Evolutionary conservation across 1,284 basidiomycete genomes (phyloP).

Genomic region (Trametes pubescens): DNA sequence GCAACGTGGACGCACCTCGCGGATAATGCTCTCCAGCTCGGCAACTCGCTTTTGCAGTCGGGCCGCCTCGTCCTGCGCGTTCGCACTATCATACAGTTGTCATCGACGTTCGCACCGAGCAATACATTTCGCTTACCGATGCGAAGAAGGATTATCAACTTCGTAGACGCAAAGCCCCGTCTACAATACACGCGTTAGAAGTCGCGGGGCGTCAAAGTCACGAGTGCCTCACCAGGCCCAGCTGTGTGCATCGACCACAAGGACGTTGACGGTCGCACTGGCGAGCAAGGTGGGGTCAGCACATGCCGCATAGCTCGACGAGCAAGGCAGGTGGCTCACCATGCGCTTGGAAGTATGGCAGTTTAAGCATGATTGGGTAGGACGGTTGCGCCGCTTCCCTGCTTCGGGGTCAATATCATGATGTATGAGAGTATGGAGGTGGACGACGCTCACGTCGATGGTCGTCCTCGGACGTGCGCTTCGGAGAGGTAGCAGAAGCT

Average conservation of each 20-base stretch:
- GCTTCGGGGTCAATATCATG: constrained; percentile 12
- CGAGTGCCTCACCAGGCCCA: constrained; percentile 61
- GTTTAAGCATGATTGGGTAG: constrained; percentile 71
- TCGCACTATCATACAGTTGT: constrained; percentile 35
- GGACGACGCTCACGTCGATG: constrained; percentile 39
- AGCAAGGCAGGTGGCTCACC: constrained; percentile 52
- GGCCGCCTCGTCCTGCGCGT: constrained; percentile 63
- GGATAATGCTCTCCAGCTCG: constrained; percentile 84
- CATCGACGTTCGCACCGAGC: neutral
- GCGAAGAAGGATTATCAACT: constrained; percentile 76
- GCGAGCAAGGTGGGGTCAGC: constrained; percentile 5
- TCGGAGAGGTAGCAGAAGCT: constrained; percentile 34
- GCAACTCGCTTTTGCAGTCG: constrained; percentile 79
- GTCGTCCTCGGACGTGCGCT: constrained; percentile 44
- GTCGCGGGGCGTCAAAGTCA: neutral
- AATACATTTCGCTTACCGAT: constrained; percentile 46
- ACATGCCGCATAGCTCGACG: constrained; percentile 3
- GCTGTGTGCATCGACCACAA: constrained; percentile 77
- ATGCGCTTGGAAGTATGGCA: constrained; percentile 85
- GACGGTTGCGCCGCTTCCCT: constrained; percentile 64
- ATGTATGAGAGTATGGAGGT: constrained; percentile 5
- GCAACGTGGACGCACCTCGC: constrained; percentile 59
- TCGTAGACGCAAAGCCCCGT: constrained; percentile 87
- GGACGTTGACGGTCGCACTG: constrained; percentile 79
- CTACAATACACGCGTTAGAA: constrained; percentile 44